Base-by-base conservation (phyloP, 495 filamentous ascomycete genomes). In the Ascobolus immersus region DNA sequence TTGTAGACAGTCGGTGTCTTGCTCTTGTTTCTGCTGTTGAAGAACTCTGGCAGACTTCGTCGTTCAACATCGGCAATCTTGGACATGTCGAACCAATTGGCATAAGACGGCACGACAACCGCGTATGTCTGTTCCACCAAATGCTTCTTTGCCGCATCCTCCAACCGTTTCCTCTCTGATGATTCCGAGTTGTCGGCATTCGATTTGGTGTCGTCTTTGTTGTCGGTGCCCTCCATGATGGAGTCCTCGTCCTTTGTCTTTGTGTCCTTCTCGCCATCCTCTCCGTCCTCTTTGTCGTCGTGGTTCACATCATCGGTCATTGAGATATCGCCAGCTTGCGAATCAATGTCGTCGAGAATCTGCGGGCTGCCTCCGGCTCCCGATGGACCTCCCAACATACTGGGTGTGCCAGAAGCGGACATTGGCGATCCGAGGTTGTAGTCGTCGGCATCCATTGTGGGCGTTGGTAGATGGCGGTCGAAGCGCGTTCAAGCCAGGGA, bases 41-140 rank as follows among this genome's bases (percentile, higher is more conserved):
- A 96, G 54, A 92, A 96, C 53, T 96, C 86, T 2, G 82, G 80
- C 33, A 96, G 56, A 5, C 77, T 77, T 49, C 89, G 93, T 45
- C 71, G 69, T 61, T 96, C 86, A 42, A 90, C 74, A 25, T 62
- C 62, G 51, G 91, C 71, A 42, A 94, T 71, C 17, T 64, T 61
- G 52, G 84, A 77, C 84, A 93, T 92, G 53, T 96, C 89, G 50
- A 96, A 96, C 86, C 86, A 96, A 17, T 73, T 75, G 40, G 79
- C 84, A 48, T 94, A 96, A 47, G 79, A 91, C 11, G 86, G 86
- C 4, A 96, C 68, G 37, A 96, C 80, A 42, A 94, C 92, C 27
- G 78, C 64, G 50, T 92, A 80, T 35, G 78, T 86, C 54, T 94
- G 86, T 13, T 74, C 69, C 34, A 89, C 73, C 17, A 96, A 69